Conservation (phyloP, 306 rosid species). For the Luffa aegyptiaca region DNA sequence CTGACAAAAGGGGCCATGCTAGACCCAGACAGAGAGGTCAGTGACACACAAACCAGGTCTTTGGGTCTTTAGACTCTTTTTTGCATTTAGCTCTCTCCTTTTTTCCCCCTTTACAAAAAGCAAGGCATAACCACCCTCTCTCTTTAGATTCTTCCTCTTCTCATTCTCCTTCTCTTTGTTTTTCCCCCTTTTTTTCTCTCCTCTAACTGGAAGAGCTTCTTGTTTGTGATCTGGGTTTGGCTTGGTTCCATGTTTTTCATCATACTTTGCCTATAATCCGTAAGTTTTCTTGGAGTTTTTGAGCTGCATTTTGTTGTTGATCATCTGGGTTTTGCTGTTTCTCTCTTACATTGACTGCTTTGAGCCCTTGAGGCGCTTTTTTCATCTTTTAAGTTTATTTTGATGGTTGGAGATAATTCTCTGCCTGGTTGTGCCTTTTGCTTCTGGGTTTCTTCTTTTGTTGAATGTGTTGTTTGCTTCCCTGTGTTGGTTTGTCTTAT, state of each 20-base stretch:
- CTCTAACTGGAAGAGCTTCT: neutral
- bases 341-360: conserved; percentile 16
- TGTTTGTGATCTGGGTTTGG: conserved; percentile 21
- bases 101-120: conserved; percentile 42
- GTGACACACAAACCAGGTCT: conserved; percentile 10
- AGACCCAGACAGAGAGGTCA: conserved; percentile 40
- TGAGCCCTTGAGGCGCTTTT: conserved; percentile 6
- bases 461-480: neutral
- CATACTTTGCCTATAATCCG: conserved; percentile 17
- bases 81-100: neutral
- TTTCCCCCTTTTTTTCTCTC: conserved; percentile 8
- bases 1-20: conserved; percentile 29
- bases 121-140: conserved; percentile 20
- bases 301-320: conserved; percentile 21
- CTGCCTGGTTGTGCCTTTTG: neutral
- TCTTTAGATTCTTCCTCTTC: conserved; percentile 44
- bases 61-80: neutral
- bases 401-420: conserved; percentile 8
- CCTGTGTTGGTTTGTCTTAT: neutral
- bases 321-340: conserved; percentile 18
- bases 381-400: conserved; percentile 13
- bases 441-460: neutral
- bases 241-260: conserved; percentile 22
- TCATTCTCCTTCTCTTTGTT: neutral
- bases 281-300: conserved; percentile 19